Evolutionary conservation across 1,284 basidiomycete species (phyloP).

Genomic region (Apiotrichum montevideense): DNA sequence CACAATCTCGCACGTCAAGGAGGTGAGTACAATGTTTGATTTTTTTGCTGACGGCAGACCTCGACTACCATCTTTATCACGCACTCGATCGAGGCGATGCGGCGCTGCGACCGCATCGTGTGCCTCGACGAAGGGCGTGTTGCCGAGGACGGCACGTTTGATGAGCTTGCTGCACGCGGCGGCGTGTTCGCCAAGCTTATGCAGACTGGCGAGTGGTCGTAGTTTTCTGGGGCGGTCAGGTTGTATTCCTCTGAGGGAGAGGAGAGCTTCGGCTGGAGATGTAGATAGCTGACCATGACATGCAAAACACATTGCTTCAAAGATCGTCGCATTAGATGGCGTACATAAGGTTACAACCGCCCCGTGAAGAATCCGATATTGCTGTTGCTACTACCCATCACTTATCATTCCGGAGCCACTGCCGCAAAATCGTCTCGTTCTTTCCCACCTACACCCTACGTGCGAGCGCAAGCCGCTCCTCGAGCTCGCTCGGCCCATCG

Average conservation of each 20-base stretch:
- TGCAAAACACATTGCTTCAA: no score
- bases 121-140: slow-evolving; percentile 72
- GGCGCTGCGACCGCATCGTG: slow-evolving; percentile 80
- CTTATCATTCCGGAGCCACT: no score
- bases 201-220: slow-evolving; percentile 76
- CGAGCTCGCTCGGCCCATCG: slow-evolving; percentile 44
- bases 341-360: no score
- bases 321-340: no score
- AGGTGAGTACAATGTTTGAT: slow-evolving; percentile 32
- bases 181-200: slow-evolving; percentile 79
- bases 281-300: no score
- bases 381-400: no score
- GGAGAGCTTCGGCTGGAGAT: no score
- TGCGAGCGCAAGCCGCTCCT: slow-evolving; percentile 1
- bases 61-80: slow-evolving; percentile 87
- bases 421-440: no score
- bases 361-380: no score
- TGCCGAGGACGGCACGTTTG: slow-evolving; percentile 72
- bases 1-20: slow-evolving; percentile 61
- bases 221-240: not conserved
- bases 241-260: no score
- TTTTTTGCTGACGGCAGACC: slow-evolving; percentile 24
- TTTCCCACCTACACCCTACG: not conserved
- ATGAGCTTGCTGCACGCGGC: slow-evolving; percentile 59
- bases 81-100: slow-evolving; percentile 87